Evolutionary conservation across 208 protist species (phyloP), one percentile per base, ranked within the genome.

Genomic region (Blastocrithidia nonstop): DNA sequence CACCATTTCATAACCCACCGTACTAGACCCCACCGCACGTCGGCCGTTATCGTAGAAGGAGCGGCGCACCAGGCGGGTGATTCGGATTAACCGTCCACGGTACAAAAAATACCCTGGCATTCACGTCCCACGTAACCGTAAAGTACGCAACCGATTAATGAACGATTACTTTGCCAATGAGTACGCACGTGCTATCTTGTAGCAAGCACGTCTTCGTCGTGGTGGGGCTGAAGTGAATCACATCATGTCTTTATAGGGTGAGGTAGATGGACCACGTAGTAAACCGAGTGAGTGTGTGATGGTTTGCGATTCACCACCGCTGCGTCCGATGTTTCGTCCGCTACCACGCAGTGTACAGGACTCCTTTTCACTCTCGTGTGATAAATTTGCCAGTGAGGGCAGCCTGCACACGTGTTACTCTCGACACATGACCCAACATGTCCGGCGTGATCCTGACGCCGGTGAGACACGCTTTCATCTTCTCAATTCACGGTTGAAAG

Each of bases 21-120:
- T 85, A 37, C 69, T 92, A n/a, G 61, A 92, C 58, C 62, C 69
- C 36, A 40, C 49, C n/a, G 82, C 82, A 11, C 71, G 69, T 17
- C 66, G 74, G 24, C 82, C 82, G 55, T n/a, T 68, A 73, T 41
- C 31, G 72, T 2, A 64, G 60, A 29, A 44, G 82, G 20, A 66
- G 69, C 42, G 57, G 54, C 2, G 57, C 58, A 13, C n/a, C 8
- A 8, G 38, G 38, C 8, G 38, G 8, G 38, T 43, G 38, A 21
- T 8, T 53, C n/a, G n/a, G n/a, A n/a, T n/a, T n/a, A n/a, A n/a
- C n/a, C n/a, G n/a, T n/a, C n/a, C n/a, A n/a, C n/a, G 61, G 7
- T 84, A 71, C 58, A 83, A 82, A 36, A 92, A 92, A 59, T 92
- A 92, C 61, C 82, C 82, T 0, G 82, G 82, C 50, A 71, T 92